A percentile compares a stretch with the other conserved stretches of the same genome.
Conservation (phyloP, 164 flowering plant genomes). For the Amborella trichopoda region DNA sequence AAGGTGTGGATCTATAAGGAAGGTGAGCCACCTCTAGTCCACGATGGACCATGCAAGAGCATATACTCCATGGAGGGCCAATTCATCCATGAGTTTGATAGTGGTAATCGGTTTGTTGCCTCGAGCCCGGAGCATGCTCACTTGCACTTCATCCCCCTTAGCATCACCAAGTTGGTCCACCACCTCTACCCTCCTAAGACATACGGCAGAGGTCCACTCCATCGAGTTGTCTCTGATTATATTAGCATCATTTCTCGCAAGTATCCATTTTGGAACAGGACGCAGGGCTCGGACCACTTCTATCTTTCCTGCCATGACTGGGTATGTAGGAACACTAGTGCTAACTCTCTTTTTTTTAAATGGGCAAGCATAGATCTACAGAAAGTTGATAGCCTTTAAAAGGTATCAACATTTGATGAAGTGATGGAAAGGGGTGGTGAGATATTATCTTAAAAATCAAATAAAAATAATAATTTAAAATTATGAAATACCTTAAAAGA, state of each 20-base stretch:
- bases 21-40: slow-evolving; percentile 63
- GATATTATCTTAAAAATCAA: background rate
- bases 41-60: slow-evolving; percentile 53
- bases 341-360: background rate
- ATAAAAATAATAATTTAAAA: background rate
- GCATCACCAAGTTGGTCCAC: slow-evolving; percentile 24
- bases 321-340: slow-evolving; percentile 18
- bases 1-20: slow-evolving; percentile 57
- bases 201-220: slow-evolving; percentile 20
- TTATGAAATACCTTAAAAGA: background rate
- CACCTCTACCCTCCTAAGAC: slow-evolving; percentile 28
- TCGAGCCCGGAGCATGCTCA: slow-evolving; percentile 41
- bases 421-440: background rate
- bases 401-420: background rate
- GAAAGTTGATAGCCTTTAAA: background rate
- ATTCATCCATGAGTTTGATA: slow-evolving; percentile 49
- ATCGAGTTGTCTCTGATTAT: slow-evolving; percentile 24
- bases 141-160: slow-evolving; percentile 43
- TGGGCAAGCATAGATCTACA: background rate
- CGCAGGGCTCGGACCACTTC: slow-evolving; percentile 55
- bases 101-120: slow-evolving; percentile 20
- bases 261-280: slow-evolving; percentile 55
- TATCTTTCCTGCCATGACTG: slow-evolving; percentile 68
- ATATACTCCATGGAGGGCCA: slow-evolving; percentile 62
- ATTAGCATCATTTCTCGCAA: slow-evolving; percentile 23